Percentiles rank a stretch among this genome's conserved stretches.
Conservation (phyloP, 2,329 filamentous ascomycete genomes). For the Blastomyces parvus region DNA sequence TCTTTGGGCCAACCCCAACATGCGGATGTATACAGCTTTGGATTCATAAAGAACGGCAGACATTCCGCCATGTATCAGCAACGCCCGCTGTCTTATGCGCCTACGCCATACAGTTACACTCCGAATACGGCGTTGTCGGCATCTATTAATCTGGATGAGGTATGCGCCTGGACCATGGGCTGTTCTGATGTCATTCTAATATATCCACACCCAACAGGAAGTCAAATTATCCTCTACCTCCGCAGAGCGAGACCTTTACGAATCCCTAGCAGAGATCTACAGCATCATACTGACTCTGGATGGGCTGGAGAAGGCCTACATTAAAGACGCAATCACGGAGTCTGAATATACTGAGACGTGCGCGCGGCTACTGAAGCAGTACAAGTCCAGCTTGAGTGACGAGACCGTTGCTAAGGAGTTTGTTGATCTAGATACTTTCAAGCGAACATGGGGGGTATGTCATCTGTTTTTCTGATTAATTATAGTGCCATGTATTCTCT, state of each 20-base stretch:
- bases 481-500: not conserved
- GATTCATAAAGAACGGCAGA: slow-evolving; percentile 12
- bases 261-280: slow-evolving; percentile 93
- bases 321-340: slow-evolving; percentile 89
- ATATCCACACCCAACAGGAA: slow-evolving; percentile 50
- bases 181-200: slow-evolving; percentile 16
- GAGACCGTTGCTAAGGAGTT: slow-evolving; percentile 86
- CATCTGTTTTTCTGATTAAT: slow-evolving; percentile 8
- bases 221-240: slow-evolving; percentile 82
- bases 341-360: slow-evolving; percentile 94
- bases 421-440: slow-evolving; percentile 81
- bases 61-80: slow-evolving; percentile 35
- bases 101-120: slow-evolving; percentile 83
- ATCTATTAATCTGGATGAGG: slow-evolving; percentile 89
- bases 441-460: slow-evolving; percentile 79
- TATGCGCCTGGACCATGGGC: slow-evolving; percentile 32
- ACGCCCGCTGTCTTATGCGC: slow-evolving; percentile 66
- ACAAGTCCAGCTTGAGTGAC: slow-evolving; percentile 85
- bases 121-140: slow-evolving; percentile 74
- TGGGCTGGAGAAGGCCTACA: slow-evolving; percentile 89
- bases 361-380: slow-evolving; percentile 86
- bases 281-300: slow-evolving; percentile 95
- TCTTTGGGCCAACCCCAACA: not conserved
- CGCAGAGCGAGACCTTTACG: slow-evolving; percentile 84
- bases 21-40: slow-evolving; percentile 16